A percentile compares a stretch with the other conserved stretches of the same genome.
phyloP scores from a whole-genome alignment of 805 yeast species.

The Candida nemodendra region DNA sequence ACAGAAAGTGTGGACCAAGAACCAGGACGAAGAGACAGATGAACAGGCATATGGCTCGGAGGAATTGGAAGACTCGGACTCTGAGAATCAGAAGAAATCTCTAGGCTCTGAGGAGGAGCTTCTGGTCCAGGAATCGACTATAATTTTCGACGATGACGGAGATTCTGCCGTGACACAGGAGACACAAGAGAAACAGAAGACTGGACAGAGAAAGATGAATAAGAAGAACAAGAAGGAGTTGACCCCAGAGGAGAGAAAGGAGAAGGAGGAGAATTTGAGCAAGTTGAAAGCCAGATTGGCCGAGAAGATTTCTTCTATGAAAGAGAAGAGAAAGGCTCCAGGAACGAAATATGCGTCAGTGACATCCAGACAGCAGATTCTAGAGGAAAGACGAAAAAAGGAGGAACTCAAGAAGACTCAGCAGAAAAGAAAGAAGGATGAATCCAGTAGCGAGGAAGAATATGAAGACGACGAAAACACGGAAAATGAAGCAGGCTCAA shows the following conservation, averaged over 20 bases:
- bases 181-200: conserved; percentile 5
- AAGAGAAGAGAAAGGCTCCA: conserved; percentile 86
- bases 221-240: conserved; percentile 25
- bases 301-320: conserved; percentile 63
- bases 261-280: conserved; percentile 53
- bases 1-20: conserved; percentile 17
- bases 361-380: conserved; percentile 74
- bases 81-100: conserved; percentile 34
- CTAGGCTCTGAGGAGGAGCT: conserved; percentile 10
- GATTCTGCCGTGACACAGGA: conserved; percentile 4
- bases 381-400: conserved; percentile 60
- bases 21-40: conserved; percentile 22
- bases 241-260: conserved; percentile 49
- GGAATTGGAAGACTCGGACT: conserved; percentile 47
- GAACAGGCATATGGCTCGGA: conserved; percentile 18
- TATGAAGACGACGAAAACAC: conserved; percentile 35
- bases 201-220: conserved; percentile 11
- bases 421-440: conserved; percentile 35
- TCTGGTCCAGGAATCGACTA: conserved; percentile 10
- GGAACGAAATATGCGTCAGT: conserved; percentile 87
- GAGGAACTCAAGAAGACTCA: conserved; percentile 37
- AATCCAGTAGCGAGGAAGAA: conserved; percentile 40
- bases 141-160: conserved; percentile 12
- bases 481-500: conserved; percentile 34
- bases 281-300: conserved; percentile 79